Conservation (phyloP, 495 filamentous ascomycete species). For the Penicillium simplicissimum region DNA sequence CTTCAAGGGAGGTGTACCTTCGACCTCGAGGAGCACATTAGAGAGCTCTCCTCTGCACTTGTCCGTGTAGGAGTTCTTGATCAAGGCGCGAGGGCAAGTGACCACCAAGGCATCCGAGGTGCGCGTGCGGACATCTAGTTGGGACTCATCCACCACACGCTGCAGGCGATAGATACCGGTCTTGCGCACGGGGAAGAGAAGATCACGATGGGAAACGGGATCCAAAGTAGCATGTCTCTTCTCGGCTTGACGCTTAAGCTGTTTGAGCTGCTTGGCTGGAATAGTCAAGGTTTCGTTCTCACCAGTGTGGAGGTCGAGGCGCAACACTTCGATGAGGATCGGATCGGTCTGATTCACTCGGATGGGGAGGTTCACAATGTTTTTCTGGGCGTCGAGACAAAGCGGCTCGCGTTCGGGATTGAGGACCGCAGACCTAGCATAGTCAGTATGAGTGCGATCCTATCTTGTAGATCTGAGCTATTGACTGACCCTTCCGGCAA, state of each 20-base stretch:
- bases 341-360: constrained; percentile 91
- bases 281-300: constrained; percentile 77
- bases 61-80: constrained; percentile 62
- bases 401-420: constrained; percentile 77
- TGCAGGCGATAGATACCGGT: constrained; percentile 82
- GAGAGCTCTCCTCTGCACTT: constrained; percentile 86
- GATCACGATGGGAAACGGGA: constrained; percentile 51
- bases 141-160: constrained; percentile 86
- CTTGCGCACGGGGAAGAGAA: constrained; percentile 71
- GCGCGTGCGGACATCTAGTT: constrained; percentile 81
- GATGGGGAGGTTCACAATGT: constrained; percentile 71
- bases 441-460: constrained; percentile 20
- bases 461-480: not conserved
- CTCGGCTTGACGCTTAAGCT: constrained; percentile 61
- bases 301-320: constrained; percentile 79
- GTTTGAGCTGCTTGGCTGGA: constrained; percentile 66
- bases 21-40: constrained; percentile 74
- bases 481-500: constrained; percentile 82
- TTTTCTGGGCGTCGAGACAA: constrained; percentile 68
- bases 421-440: constrained; percentile 73
- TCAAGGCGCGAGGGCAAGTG: constrained; percentile 72
- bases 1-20: constrained; percentile 88
- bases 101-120: constrained; percentile 78
- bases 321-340: constrained; percentile 77
- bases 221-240: constrained; percentile 51